Evolutionary conservation across 768 basidiomycete species (phyloP).

Genomic region (Exsudoporus frostii): DNA sequence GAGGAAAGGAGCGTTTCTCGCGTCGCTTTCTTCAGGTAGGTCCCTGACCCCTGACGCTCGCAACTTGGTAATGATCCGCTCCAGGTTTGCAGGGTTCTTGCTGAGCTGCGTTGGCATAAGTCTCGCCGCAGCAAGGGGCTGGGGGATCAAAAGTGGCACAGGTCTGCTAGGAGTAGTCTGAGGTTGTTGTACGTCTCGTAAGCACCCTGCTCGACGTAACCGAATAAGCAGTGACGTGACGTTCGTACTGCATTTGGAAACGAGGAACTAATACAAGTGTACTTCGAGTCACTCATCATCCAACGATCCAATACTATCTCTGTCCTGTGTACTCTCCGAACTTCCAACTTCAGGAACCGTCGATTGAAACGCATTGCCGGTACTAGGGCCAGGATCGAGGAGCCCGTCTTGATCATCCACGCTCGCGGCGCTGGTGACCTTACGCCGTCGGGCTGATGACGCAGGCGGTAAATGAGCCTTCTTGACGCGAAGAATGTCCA

Average conservation of each 20-base stretch:
- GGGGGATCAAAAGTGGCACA: slow-evolving; percentile 64
- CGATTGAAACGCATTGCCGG: slow-evolving; percentile 27
- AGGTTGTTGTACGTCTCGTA: background rate
- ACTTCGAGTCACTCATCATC: slow-evolving; percentile 13
- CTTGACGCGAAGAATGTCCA: slow-evolving; percentile 76
- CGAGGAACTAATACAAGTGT: slow-evolving; percentile 1
- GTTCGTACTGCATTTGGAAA: slow-evolving; percentile 1
- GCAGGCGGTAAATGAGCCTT: slow-evolving; percentile 55
- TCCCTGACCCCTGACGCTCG: background rate
- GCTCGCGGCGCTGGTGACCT: slow-evolving; percentile 50
- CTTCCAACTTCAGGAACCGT: slow-evolving; percentile 10
- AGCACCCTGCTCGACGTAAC: background rate
- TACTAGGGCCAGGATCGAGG: slow-evolving; percentile 19
- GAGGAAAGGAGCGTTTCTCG: slow-evolving; percentile 84
- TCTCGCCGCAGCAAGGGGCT: slow-evolving; percentile 65
- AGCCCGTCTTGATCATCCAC: slow-evolving; percentile 41
- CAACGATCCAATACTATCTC: slow-evolving; percentile 13
- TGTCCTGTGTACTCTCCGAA: slow-evolving; percentile 15
- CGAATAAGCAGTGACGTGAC: background rate
- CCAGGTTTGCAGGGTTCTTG: slow-evolving; percentile 77
- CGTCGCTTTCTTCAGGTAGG: slow-evolving; percentile 81
- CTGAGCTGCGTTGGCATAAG: slow-evolving; percentile 81
- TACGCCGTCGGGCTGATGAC: slow-evolving; percentile 42
- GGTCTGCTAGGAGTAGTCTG: slow-evolving; percentile 65
- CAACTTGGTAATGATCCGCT: background rate